Evolutionary conservation across 345 rosid species (phyloP), one percentile per base, ranked within the genome.

Genomic region (Citrus medica): DNA sequence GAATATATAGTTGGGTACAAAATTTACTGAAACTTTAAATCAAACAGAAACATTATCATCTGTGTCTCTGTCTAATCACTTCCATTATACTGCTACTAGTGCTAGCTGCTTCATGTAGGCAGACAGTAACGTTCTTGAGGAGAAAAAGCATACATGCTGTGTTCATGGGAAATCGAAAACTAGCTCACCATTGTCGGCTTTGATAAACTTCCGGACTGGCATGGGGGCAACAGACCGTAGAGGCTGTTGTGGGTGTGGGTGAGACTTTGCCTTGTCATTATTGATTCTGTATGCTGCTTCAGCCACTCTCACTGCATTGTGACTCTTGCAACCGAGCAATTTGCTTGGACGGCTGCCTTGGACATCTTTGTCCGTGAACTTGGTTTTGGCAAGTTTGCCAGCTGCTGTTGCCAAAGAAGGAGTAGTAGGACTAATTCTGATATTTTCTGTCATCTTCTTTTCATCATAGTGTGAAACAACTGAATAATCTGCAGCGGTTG

Each of bases 401-500:
- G 80, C 68, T 2, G 81, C 62, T 4, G 68, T 48, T 40, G 66
- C 37, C 38, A 51, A 69, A 73, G 69, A 74, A 28, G 69, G 40
- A 35, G 51, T 46, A 13, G 51, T 53, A 17, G 7, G 22, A 53
- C 24, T 74, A 22, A 30, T 46, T 27, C 13, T 51, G 32, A 16
- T 38, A 28, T 30, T 74, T 38, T 40, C 65, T 4, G 76, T 32
- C 7, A 53, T 22, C 37, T 80, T 85, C 83, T 78, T 85, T 63
- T 81, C 87, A 4, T 69, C 87, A 38, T 79, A 80, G 25, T 84
- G 85, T 0, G 88, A 71, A 74, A 75, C 61, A 62, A 71, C 78
- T n/a, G 90, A 86, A 73, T 85, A 84, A 61, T 87, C 90, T 0
- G 91, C 89, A 33, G 86, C 87, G 32, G 88, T 88, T 48, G 90